A percentile compares a stretch with the other conserved stretches of the same genome.
These are phyloP conservation scores for Incumbomyces delicatus DNA, from an alignment of 2,329 filamentous ascomycete genomes.

Conservation along the genomic window DNA sequence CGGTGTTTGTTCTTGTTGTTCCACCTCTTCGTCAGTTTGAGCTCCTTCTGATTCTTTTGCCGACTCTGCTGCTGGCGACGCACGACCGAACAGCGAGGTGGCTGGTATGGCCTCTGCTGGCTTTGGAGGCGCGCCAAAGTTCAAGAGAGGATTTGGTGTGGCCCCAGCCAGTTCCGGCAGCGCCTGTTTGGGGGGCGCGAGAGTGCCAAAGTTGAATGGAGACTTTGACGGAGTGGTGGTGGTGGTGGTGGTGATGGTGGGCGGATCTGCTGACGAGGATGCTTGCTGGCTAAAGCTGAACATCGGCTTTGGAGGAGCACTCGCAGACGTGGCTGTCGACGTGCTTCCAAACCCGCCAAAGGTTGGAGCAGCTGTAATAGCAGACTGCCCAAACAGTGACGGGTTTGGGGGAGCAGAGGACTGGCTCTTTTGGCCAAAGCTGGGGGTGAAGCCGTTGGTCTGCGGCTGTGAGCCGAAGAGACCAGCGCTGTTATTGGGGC, in stretches of 20 bases:
- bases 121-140: background rate
- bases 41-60: background rate
- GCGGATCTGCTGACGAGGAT: too few relatives aligned
- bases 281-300: slow-evolving; percentile 13
- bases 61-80: background rate
- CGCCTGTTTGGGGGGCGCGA: background rate
- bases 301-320: background rate
- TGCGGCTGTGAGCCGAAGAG: slow-evolving; percentile 13
- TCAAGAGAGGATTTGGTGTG: background rate
- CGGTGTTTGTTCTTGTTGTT: background rate
- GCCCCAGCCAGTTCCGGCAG: background rate
- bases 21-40: background rate
- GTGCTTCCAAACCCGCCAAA: slow-evolving; percentile 1
- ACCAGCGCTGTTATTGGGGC: slow-evolving; percentile 6
- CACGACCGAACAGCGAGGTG: background rate
- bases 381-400: background rate
- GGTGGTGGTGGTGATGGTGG: too few relatives aligned
- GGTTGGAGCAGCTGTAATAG: background rate
- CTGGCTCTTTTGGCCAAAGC: background rate
- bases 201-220: background rate
- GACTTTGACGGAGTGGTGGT: background rate
- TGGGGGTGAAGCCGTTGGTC: slow-evolving; percentile 11
- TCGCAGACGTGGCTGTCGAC: background rate
- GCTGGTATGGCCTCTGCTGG: background rate
- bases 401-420: background rate